phyloP scores from a whole-genome alignment of 2,329 filamentous ascomycete genomes.

The Bisporella sp. region DNA sequence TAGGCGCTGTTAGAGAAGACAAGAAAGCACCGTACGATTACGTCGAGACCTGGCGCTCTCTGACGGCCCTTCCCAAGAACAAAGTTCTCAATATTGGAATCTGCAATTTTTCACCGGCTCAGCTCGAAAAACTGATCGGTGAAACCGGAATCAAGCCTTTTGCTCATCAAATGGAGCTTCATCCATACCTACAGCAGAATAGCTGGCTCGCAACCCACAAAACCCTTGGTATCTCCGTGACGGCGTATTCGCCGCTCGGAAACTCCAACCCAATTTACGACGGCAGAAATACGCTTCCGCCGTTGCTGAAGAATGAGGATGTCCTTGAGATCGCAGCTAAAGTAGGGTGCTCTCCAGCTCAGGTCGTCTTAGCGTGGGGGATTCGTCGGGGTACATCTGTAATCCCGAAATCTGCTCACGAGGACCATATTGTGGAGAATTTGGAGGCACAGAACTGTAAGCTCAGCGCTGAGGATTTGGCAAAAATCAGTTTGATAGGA shows the following conservation, averaged over 20 bases:
- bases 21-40: slow-evolving; percentile 60
- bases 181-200: slow-evolving; percentile 65
- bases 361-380: slow-evolving; percentile 42
- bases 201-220: slow-evolving; percentile 19
- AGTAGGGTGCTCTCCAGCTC: slow-evolving; percentile 36
- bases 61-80: slow-evolving; percentile 59
- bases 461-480: slow-evolving; percentile 31
- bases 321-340: slow-evolving; percentile 32
- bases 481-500: slow-evolving; percentile 25
- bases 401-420: slow-evolving; percentile 43
- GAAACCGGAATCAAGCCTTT: slow-evolving; percentile 45
- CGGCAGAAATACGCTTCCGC: slow-evolving; percentile 14
- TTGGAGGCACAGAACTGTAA: slow-evolving; percentile 40
- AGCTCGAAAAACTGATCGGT: slow-evolving; percentile 7
- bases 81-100: slow-evolving; percentile 75
- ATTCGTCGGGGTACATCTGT: slow-evolving; percentile 39
- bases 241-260: slow-evolving; percentile 30
- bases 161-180: slow-evolving; percentile 76
- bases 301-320: slow-evolving; percentile 34
- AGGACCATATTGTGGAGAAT: slow-evolving; percentile 38
- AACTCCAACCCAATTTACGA: slow-evolving; percentile 42
- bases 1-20: slow-evolving; percentile 11
- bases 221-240: slow-evolving; percentile 26
- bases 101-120: slow-evolving; percentile 66
- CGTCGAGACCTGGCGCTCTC: slow-evolving; percentile 65